These are phyloP conservation scores for Penicillium sp. DNA, from an alignment of 2,329 filamentous ascomycete genomes.

Conservation along the genomic window DNA sequence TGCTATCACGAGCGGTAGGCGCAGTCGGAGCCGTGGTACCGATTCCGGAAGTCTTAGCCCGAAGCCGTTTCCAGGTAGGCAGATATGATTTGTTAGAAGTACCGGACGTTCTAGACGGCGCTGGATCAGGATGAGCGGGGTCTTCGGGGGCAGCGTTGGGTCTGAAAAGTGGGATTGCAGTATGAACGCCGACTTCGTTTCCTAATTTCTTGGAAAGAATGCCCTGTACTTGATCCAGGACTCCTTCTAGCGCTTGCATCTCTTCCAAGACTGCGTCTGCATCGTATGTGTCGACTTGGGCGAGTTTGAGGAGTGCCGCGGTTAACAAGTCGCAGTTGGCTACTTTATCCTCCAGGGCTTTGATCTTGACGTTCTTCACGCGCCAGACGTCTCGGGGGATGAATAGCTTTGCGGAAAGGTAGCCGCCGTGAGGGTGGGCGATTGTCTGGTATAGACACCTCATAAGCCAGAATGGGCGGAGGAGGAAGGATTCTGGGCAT, in stretches of 20 bases:
- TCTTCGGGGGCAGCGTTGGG: slow-evolving; percentile 58
- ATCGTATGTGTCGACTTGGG: slow-evolving; percentile 83
- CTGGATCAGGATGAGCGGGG: slow-evolving; percentile 39
- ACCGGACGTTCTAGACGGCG: slow-evolving; percentile 57
- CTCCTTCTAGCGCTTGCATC: slow-evolving; percentile 83
- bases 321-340: slow-evolving; percentile 89
- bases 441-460: slow-evolving; percentile 90
- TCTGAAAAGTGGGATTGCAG: slow-evolving; percentile 74
- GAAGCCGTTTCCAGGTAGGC: slow-evolving; percentile 86
- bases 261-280: slow-evolving; percentile 91
- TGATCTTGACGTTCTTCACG: slow-evolving; percentile 91
- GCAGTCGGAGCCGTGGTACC: slow-evolving; percentile 46
- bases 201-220: slow-evolving; percentile 81
- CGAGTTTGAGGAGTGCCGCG: slow-evolving; percentile 81
- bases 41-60: slow-evolving; percentile 82
- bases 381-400: slow-evolving; percentile 91
- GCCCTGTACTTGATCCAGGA: slow-evolving; percentile 83
- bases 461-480: slow-evolving; percentile 99
- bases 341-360: slow-evolving; percentile 90
- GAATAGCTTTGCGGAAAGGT: slow-evolving; percentile 88
- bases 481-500: slow-evolving; percentile 83
- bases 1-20: slow-evolving; percentile 48
- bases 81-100: slow-evolving; percentile 75
- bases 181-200: slow-evolving; percentile 86
- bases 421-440: slow-evolving; percentile 87